Conservation (phyloP, 1,284 basidiomycete genomes). For the Ceratobasidium theobromae region DNA sequence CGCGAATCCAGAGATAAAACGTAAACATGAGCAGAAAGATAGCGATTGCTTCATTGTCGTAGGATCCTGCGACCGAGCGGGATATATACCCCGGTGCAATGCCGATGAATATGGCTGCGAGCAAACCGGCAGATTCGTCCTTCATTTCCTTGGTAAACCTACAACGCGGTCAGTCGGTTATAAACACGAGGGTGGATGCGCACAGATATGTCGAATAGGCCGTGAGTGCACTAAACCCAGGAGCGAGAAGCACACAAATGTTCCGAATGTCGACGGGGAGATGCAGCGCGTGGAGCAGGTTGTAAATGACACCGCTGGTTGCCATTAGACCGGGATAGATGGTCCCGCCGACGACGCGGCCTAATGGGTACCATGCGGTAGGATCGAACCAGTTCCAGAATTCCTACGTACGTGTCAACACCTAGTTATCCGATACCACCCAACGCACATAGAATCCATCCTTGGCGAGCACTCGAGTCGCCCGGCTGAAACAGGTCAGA, state of each 20-base stretch:
- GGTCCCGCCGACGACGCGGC: conserved; percentile 96
- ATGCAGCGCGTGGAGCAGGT: conserved; percentile 81
- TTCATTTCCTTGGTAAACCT: conserved; percentile 96
- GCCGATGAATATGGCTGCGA: conserved; percentile 98
- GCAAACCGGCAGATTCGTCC: conserved; percentile 88
- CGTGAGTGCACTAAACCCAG: conserved; percentile 94
- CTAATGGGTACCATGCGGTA: conserved; percentile 98
- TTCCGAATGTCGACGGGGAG: conserved; percentile 98
- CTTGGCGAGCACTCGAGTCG: conserved; percentile 82
- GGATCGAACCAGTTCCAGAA: conserved; percentile 99
- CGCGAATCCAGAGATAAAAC: conserved; percentile 97
- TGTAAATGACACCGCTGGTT: conserved; percentile 96
- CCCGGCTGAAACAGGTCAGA: conserved; percentile 61
- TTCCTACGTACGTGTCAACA: conserved; percentile 57
- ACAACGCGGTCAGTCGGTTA: conserved; percentile 36
- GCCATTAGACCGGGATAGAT: conserved; percentile 99
- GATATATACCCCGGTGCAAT: conserved; percentile 99
- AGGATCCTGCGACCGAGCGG: conserved; percentile 97
- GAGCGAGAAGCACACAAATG: conserved; percentile 95
- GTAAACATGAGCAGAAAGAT: conserved; percentile 99
- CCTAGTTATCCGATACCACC: not conserved
- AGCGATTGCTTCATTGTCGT: conserved; percentile 99
- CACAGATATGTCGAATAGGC: conserved; percentile 97
- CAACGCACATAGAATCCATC: conserved; percentile 89
- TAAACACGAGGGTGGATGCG: conserved; percentile 42